Percentiles rank a stretch among this genome's conserved stretches.
phyloP scores from a whole-genome alignment of 192 early-diverging fungal species.

The Lobosporangium transversale region DNA sequence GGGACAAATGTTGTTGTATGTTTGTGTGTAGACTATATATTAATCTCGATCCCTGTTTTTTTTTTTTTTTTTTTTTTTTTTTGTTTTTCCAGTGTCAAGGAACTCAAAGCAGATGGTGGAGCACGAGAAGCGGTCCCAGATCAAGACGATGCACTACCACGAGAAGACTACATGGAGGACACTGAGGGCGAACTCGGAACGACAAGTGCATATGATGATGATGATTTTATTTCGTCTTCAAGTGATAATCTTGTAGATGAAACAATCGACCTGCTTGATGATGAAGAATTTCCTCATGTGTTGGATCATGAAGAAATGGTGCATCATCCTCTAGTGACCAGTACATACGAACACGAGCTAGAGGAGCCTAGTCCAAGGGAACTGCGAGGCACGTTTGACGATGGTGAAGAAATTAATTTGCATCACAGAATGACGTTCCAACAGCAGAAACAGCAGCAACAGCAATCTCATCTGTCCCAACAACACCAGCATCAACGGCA shows the following conservation, averaged over 20 bases:
- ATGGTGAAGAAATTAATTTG: too few relatives aligned
- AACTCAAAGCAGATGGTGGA: slow-evolving; percentile 40
- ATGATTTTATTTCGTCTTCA: slow-evolving; percentile 36
- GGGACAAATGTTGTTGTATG: not conserved
- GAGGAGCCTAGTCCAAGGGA: slow-evolving; percentile 16
- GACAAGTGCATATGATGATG: slow-evolving; percentile 29
- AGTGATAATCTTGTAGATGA: slow-evolving; percentile 55
- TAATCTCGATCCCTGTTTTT: too few relatives aligned
- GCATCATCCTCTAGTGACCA: slow-evolving; percentile 33
- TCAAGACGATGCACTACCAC: too few relatives aligned
- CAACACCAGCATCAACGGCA: slow-evolving; percentile 25
- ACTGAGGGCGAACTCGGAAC: slow-evolving; percentile 22
- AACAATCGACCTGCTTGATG: slow-evolving; percentile 52
- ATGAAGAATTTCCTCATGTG: slow-evolving; percentile 47
- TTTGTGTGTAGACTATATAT: too few relatives aligned
- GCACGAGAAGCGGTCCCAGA: too few relatives aligned
- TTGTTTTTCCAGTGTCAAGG: slow-evolving; percentile 25
- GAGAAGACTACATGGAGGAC: slow-evolving; percentile 49
- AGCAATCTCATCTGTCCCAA: slow-evolving; percentile 13
- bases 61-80: slow-evolving; percentile 1
- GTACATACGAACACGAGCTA: slow-evolving; percentile 40
- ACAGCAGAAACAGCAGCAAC: slow-evolving; percentile 9
- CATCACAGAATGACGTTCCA: not conserved
- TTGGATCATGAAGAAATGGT: slow-evolving; percentile 48
- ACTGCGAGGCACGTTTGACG: not conserved